phyloP scores from a whole-genome alignment of 2,329 filamentous ascomycete species.

The Trichoderma sp. region DNA sequence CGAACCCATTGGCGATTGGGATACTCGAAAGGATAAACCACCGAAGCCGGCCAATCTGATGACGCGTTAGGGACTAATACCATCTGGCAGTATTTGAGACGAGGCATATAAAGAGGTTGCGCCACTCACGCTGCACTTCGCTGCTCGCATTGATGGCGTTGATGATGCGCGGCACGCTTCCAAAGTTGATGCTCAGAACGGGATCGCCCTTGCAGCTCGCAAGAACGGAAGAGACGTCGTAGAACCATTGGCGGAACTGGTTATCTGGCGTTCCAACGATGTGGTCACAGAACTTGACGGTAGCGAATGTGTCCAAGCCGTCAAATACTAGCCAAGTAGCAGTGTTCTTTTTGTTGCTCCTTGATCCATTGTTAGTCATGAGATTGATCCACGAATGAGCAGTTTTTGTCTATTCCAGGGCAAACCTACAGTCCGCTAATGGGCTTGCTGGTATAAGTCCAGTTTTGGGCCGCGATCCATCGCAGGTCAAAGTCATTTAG shows the following conservation, averaged over 20 bases:
- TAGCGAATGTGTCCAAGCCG: conserved; percentile 64
- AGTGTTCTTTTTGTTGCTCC: conserved; percentile 31
- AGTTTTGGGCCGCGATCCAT: conserved; percentile 58
- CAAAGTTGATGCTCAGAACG: conserved; percentile 33
- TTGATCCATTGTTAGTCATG: conserved; percentile 32
- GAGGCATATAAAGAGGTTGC: too few relatives aligned
- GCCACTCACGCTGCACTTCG: conserved; percentile 20
- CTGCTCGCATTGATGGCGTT: conserved; percentile 26
- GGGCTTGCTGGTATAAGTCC: conserved; percentile 59
- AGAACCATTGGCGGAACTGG: conserved; percentile 65
- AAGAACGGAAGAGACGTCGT: conserved; percentile 56
- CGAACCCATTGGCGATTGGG: conserved; percentile 46
- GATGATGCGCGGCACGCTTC: conserved; percentile 32
- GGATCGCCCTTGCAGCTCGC: conserved; percentile 21
- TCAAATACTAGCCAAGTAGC: conserved; percentile 63
- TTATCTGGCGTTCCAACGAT: conserved; percentile 62
- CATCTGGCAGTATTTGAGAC: not conserved
- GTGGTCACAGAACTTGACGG: conserved; percentile 58
- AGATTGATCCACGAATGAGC: too few relatives aligned
- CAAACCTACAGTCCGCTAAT: conserved; percentile 48
- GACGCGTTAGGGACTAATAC: too few relatives aligned
- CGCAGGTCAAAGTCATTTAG: conserved; percentile 63
- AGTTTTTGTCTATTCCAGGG: too few relatives aligned
- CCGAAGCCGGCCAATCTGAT: conserved; percentile 24
- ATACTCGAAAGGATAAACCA: conserved; percentile 31